These are phyloP conservation scores for Sporothrix brasiliensis DNA, from an alignment of 2,329 filamentous ascomycete species.

Conservation along the genomic window DNA sequence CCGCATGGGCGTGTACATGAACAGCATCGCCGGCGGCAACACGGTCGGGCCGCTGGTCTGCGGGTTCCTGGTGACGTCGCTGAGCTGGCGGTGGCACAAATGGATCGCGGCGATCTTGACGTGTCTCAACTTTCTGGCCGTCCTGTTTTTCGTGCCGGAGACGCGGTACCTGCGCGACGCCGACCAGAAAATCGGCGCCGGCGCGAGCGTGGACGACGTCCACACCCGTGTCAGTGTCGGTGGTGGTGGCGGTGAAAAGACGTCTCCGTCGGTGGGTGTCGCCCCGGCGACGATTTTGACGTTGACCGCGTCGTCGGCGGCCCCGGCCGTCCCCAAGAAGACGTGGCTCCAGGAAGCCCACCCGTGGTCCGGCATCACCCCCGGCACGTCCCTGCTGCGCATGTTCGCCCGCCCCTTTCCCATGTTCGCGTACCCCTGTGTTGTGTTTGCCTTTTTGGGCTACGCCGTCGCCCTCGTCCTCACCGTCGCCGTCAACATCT, in stretches of 20 bases:
- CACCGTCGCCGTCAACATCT: constrained; percentile 42
- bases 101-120: constrained; percentile 41
- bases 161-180: constrained; percentile 39
- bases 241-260: neutral
- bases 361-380: constrained; percentile 39
- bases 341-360: constrained; percentile 39
- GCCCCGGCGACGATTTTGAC: neutral
- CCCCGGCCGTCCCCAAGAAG: constrained; percentile 35
- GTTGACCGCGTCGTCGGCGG: constrained; percentile 1
- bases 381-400: constrained; percentile 38
- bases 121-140: constrained; percentile 39
- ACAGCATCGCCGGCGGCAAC: constrained; percentile 42
- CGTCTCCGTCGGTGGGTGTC: neutral
- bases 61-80: constrained; percentile 40
- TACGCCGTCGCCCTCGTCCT: constrained; percentile 42
- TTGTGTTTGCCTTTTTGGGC: constrained; percentile 41
- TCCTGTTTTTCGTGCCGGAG: constrained; percentile 42
- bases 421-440: constrained; percentile 42
- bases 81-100: constrained; percentile 43
- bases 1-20: constrained; percentile 43
- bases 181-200: constrained; percentile 32
- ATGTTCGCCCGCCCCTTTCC: constrained; percentile 41
- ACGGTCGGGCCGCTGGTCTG: constrained; percentile 42
- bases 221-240: neutral
- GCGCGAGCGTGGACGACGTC: neutral